Evolutionary conservation across 305 asterid genomes (phyloP), one percentile per base, ranked within the genome.

Genomic region (Plantago coronopus): DNA sequence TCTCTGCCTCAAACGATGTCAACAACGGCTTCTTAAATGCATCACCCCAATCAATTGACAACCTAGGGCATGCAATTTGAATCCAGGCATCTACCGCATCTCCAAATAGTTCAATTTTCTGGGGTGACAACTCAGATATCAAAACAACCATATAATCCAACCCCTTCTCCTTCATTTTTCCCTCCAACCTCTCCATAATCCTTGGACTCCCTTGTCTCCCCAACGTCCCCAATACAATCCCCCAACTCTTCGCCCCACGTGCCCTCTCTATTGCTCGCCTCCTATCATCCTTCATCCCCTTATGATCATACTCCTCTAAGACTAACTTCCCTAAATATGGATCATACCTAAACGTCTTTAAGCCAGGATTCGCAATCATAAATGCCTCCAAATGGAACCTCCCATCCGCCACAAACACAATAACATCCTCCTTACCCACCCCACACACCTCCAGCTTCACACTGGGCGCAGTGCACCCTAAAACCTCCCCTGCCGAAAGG

Each of bases 21-120:
- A 91, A 59, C 76, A 86, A 71, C 3, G 98, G 98, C 75, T 76
- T 89, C 81, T 54, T 79, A 67, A 91, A 91, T 0, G 98, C 98
- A 67, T 83, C 97, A 1, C 98, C 97, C 98, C 97, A 91, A 70
- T 86, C 96, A 66, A 91, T 91, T 0, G 98, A 91, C 83, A 91
- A 56, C 77, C 97, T 80, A 46, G 98, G 98, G 59, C 97, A 91
- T 0, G 98, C 98, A 40, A 91, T 84, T 75, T 91, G 98, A 72
- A 89, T 64, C 97, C 97, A 91, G 22, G 98, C 96, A 63, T 91
- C 97, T 7, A 91, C 88, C 0, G 91, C 85, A 66, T 86, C 96
- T 54, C 83, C 97, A 65, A 91, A 91, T 60, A 84, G 82, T 20
- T 85, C 84, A 17, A 91, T 81, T 65, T 91, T 79, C 40, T 23